These are phyloP conservation scores for Ceratocystis huliohia DNA, from an alignment of 2,329 filamentous ascomycete species.

Conservation along the genomic window DNA sequence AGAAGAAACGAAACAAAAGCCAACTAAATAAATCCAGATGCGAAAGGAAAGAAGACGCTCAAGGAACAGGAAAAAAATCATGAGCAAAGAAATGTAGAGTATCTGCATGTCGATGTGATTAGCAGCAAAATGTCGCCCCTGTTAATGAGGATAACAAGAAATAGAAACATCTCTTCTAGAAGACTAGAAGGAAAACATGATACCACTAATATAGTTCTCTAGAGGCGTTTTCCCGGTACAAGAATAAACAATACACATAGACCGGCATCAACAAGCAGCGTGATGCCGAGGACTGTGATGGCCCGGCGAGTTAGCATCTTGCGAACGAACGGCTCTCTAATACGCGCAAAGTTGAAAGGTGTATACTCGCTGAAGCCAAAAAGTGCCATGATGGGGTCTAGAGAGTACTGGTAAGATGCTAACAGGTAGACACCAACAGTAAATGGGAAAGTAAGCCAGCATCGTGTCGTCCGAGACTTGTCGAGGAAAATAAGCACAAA, in stretches of 20 bases:
- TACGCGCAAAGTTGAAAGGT: slow-evolving; percentile 77
- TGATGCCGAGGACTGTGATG: slow-evolving; percentile 64
- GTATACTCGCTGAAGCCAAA: slow-evolving; percentile 93
- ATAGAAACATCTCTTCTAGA: not conserved
- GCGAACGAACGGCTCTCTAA: slow-evolving; percentile 83
- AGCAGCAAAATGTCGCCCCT: not conserved
- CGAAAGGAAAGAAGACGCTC: not conserved
- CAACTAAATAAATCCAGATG: not conserved
- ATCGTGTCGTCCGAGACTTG: slow-evolving; percentile 57
- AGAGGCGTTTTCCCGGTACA: slow-evolving; percentile 77
- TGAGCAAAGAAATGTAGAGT: not conserved
- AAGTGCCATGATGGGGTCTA: slow-evolving; percentile 82
- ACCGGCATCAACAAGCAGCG: slow-evolving; percentile 63
- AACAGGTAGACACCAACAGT: slow-evolving; percentile 81
- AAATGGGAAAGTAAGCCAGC: slow-evolving; percentile 88
- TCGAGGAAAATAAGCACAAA: slow-evolving; percentile 90
- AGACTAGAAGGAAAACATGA: not conserved
- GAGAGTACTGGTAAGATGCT: slow-evolving; percentile 84
- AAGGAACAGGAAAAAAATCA: not conserved
- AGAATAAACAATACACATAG: slow-evolving; percentile 85
- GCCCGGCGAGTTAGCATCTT: slow-evolving; percentile 74
- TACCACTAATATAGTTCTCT: slow-evolving; percentile 22
- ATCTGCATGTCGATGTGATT: not conserved
- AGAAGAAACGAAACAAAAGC: slow-evolving; percentile 8
- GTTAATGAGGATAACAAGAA: not conserved